phyloP scores from a whole-genome alignment of 2,329 filamentous ascomycete species.

The Blastomyces gilchristii region DNA sequence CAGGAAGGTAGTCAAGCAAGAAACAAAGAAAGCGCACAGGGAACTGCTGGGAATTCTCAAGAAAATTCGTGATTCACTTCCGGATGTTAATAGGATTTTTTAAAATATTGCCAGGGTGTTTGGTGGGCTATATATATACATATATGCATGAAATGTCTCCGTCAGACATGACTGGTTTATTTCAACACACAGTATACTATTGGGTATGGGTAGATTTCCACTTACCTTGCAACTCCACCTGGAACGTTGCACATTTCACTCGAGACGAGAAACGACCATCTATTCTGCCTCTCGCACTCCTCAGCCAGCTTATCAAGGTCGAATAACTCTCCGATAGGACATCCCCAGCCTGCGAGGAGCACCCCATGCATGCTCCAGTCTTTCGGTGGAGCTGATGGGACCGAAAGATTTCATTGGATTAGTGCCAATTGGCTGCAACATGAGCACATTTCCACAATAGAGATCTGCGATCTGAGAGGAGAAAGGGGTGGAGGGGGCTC shows the following conservation, averaged over 20 bases:
- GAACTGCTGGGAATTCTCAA: neutral
- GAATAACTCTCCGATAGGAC: constrained; percentile 41
- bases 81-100: neutral
- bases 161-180: neutral
- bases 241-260: constrained; percentile 42
- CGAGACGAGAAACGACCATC: constrained; percentile 44
- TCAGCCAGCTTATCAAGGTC: constrained; percentile 36
- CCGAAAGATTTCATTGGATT: neutral
- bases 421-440: neutral
- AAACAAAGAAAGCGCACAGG: neutral
- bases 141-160: neutral
- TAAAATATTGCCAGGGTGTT: constrained; percentile 17
- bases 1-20: neutral
- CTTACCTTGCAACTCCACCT: constrained; percentile 29
- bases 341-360: constrained; percentile 43
- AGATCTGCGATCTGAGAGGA: constrained; percentile 21
- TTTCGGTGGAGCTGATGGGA: constrained; percentile 8
- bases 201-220: neutral
- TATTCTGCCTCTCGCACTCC: constrained; percentile 28
- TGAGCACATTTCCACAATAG: neutral
- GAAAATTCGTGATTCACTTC: neutral
- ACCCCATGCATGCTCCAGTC: constrained; percentile 35
- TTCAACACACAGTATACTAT: no score
- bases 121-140: constrained; percentile 10
- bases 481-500: constrained; percentile 27